These are phyloP conservation scores for Lachancea nothofagi DNA, from an alignment of 805 yeast species.

Conservation along the genomic window DNA sequence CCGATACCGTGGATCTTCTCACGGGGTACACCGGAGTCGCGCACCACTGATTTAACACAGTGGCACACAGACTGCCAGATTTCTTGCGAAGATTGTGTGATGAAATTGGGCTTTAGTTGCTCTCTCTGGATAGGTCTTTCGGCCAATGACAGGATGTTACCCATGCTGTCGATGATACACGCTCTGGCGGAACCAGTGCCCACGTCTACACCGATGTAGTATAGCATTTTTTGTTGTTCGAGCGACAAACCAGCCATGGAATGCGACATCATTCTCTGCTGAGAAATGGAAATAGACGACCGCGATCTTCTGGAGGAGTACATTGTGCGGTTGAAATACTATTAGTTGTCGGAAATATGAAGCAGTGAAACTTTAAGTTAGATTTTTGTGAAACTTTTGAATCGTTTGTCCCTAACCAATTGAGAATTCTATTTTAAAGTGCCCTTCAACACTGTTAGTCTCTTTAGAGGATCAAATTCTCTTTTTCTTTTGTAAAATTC, in stretches of 20 bases:
- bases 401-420: not conserved
- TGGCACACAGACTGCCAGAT: slow-evolving; percentile 86
- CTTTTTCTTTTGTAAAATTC: no score
- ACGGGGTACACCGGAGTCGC: slow-evolving; percentile 71
- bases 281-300: slow-evolving; percentile 22
- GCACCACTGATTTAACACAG: slow-evolving; percentile 69
- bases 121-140: slow-evolving; percentile 76
- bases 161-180: slow-evolving; percentile 77
- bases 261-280: slow-evolving; percentile 22
- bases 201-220: slow-evolving; percentile 81
- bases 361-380: not conserved
- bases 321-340: slow-evolving; percentile 1
- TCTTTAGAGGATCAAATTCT: no score
- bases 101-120: slow-evolving; percentile 64
- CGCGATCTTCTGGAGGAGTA: slow-evolving; percentile 19
- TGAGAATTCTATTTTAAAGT: no score
- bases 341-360: not conserved
- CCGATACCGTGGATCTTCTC: slow-evolving; percentile 76
- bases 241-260: slow-evolving; percentile 19
- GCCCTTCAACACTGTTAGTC: no score
- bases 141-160: slow-evolving; percentile 72
- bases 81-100: slow-evolving; percentile 84
- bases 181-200: slow-evolving; percentile 99
- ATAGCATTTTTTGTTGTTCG: slow-evolving; percentile 20
- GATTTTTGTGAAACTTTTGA: not conserved